Evolutionary conservation across 1,139 yeast genomes (phyloP), one percentile per base, ranked within the genome.

Genomic region (Barnettozyma hawaiiensis): DNA sequence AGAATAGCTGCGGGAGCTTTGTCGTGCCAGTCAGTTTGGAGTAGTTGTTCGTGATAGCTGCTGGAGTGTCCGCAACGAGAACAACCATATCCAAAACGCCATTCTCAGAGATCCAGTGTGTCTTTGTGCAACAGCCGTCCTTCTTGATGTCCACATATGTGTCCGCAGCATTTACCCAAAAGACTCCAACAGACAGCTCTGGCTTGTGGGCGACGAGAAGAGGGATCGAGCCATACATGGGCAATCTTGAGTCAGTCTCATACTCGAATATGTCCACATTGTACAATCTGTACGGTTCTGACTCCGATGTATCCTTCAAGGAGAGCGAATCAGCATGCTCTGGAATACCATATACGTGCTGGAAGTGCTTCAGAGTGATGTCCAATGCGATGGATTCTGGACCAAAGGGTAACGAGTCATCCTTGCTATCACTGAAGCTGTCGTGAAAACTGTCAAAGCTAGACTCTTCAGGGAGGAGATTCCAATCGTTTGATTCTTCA

Each of bases 141-240:
- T 61, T 68, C 64, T 69, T 67, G 38, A 94, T 76, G 58, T 92
- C 96, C 42, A 92, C 69, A 67, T 81, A 90, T 0, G 97, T 89
- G 58, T 92, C 98, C 1, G 98, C 97, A 42, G 87, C 76, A 58
- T 90, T 92, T 42, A 86, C 68, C 97, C 98, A 92, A 56, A 90
- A 89, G 8, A 92, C 60, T 11, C 96, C 97, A 7, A 80, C 76
- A 1, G 94, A 70, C 1, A 70, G 58, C 0, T 68, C 73, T 0
- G 76, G 71, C 48, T 75, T 80, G 15, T 76, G 76, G 0, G 89
- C 95, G 43, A 86, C 65, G 73, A 92, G 71, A 39, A 89, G 77
- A 3, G 99, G 98, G 55, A 92, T 87, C 0, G 95, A 70, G 1
- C 99, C 99, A 57, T 92, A 92, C 95, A 89, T 87, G 23, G 98